phyloP scores from a whole-genome alignment of 2,329 filamentous ascomycete species.

The Cladophialophora exuberans region DNA sequence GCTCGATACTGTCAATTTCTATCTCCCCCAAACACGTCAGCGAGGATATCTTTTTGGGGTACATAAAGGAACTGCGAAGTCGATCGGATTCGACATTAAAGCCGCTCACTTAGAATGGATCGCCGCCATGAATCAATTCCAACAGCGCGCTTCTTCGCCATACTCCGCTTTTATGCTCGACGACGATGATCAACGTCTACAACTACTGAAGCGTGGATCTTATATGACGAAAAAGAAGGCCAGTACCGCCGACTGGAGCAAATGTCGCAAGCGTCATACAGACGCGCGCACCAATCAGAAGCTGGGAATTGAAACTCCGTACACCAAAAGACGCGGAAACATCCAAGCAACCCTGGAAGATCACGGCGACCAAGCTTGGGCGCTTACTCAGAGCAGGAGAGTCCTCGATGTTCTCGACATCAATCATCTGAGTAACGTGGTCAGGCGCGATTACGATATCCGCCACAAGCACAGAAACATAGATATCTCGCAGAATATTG shows the following conservation, averaged over 20 bases:
- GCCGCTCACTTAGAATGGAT: slow-evolving; percentile 49
- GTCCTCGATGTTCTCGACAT: slow-evolving; percentile 71
- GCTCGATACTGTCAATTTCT: slow-evolving; percentile 72
- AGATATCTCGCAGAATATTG: slow-evolving; percentile 74
- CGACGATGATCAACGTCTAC: slow-evolving; percentile 58
- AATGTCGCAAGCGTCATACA: slow-evolving; percentile 64
- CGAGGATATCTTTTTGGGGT: slow-evolving; percentile 65
- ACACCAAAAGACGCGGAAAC: slow-evolving; percentile 63
- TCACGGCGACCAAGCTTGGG: slow-evolving; percentile 57
- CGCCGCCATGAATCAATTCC: slow-evolving; percentile 49
- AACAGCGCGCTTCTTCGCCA: slow-evolving; percentile 63
- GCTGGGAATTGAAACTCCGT: slow-evolving; percentile 59
- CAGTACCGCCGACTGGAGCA: slow-evolving; percentile 54
- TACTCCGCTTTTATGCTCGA: slow-evolving; percentile 64
- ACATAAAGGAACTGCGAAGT: slow-evolving; percentile 39
- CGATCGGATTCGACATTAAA: slow-evolving; percentile 28
- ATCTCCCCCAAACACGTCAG: slow-evolving; percentile 70
- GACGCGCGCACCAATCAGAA: slow-evolving; percentile 53
- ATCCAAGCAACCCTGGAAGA: slow-evolving; percentile 59
- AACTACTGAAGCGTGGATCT: slow-evolving; percentile 1
- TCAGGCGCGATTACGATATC: slow-evolving; percentile 56
- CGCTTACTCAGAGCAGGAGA: slow-evolving; percentile 57
- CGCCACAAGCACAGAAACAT: slow-evolving; percentile 57
- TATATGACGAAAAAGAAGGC: slow-evolving; percentile 43
- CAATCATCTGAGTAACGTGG: slow-evolving; percentile 55